phyloP scores from a whole-genome alignment of 495 filamentous ascomycete species.

The Hamigera avellanea region DNA sequence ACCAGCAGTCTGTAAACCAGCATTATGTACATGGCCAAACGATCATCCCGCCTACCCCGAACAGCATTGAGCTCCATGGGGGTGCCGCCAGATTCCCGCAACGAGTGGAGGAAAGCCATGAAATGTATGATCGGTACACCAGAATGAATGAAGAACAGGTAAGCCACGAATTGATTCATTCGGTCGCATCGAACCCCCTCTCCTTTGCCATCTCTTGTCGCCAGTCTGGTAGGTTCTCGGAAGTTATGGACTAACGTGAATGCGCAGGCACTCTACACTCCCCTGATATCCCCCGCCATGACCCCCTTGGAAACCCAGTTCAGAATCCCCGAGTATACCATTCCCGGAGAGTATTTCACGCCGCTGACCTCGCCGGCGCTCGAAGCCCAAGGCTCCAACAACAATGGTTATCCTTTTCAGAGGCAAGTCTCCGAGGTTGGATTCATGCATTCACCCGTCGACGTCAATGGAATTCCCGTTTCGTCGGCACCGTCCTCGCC shows the following conservation, averaged over 20 bases:
- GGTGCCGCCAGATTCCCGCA: slow-evolving; percentile 50
- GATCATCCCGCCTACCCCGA: slow-evolving; percentile 84
- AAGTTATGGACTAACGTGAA: neutral
- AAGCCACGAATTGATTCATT: slow-evolving; percentile 14
- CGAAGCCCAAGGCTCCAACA: slow-evolving; percentile 58
- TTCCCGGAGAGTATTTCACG: slow-evolving; percentile 85
- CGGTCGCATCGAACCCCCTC: neutral
- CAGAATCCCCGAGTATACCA: slow-evolving; percentile 65
- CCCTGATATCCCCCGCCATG: slow-evolving; percentile 87
- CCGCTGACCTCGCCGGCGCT: slow-evolving; percentile 87
- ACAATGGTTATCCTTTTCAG: slow-evolving; percentile 19
- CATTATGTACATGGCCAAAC: slow-evolving; percentile 40
- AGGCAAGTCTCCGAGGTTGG: slow-evolving; percentile 27
- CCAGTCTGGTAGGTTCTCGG: slow-evolving; percentile 10
- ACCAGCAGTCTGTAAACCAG: slow-evolving; percentile 29
- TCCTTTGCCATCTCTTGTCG: slow-evolving; percentile 3
- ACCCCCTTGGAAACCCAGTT: slow-evolving; percentile 84
- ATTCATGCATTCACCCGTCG: slow-evolving; percentile 35
- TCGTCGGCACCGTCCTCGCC: slow-evolving; percentile 13
- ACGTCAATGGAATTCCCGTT: slow-evolving; percentile 24
- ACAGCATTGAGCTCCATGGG: slow-evolving; percentile 80
- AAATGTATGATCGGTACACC: slow-evolving; percentile 61
- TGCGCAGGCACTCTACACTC: slow-evolving; percentile 70
- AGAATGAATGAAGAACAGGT: slow-evolving; percentile 75
- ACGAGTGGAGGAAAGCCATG: slow-evolving; percentile 47